These are phyloP conservation scores for Rosa multiflora DNA, from an alignment of 306 rosid genomes.

Conservation along the genomic window DNA sequence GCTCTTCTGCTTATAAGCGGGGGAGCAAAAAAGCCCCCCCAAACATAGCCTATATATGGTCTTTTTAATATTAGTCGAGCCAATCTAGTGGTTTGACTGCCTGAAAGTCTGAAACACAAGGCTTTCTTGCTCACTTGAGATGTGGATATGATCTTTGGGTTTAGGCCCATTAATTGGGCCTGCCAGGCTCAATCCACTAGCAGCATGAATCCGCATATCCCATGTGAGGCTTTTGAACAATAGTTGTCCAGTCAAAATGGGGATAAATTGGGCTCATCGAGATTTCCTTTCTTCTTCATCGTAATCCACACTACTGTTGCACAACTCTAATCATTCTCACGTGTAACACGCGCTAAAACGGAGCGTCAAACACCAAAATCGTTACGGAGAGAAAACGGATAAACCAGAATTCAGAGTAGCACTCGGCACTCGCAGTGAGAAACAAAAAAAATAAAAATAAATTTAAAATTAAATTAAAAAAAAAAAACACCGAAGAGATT, in stretches of 20 bases:
- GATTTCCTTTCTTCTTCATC: not conserved
- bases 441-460: not conserved
- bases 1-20: no score
- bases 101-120: no score
- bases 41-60: no score
- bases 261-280: not conserved
- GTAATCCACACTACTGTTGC: not conserved
- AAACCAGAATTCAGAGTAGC: not conserved
- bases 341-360: not conserved
- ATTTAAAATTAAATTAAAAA: not conserved
- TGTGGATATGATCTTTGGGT: not conserved
- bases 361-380: not conserved
- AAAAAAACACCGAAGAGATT: not conserved
- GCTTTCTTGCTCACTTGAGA: no score
- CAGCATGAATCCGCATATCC: no score
- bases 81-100: not conserved
- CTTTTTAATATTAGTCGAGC: not conserved
- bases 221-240: no score
- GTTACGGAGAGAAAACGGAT: not conserved
- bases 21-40: no score
- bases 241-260: not conserved
- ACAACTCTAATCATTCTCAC: not conserved
- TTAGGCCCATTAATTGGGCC: not conserved
- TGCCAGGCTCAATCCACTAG: not conserved
- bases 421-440: no score